Evolutionary conservation across 2,329 filamentous ascomycete species (phyloP).

Genomic region (Verticillium nubilum): DNA sequence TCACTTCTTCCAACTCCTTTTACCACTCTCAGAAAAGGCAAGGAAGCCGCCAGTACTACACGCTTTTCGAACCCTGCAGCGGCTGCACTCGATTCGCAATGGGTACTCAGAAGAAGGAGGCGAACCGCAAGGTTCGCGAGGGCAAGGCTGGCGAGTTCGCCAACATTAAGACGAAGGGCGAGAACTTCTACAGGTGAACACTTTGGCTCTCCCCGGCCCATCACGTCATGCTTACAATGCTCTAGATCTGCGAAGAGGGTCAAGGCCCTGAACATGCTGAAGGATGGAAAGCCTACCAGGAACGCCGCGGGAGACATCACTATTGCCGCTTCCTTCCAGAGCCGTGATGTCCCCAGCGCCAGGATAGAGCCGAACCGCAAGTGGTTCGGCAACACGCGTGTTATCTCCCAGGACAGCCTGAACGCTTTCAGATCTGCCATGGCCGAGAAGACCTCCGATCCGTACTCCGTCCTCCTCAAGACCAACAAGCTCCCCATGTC

Average conservation of each 20-base stretch:
- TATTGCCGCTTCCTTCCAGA: slow-evolving; percentile 79
- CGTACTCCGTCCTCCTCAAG: slow-evolving; percentile 92
- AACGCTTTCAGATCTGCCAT: slow-evolving; percentile 86
- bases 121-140: slow-evolving; percentile 73
- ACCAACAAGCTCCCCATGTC: slow-evolving; percentile 97
- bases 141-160: slow-evolving; percentile 80
- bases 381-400: slow-evolving; percentile 94
- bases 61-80: slow-evolving; percentile 1
- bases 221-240: slow-evolving; percentile 1
- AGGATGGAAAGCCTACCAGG: slow-evolving; percentile 75
- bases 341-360: slow-evolving; percentile 72
- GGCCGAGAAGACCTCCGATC: slow-evolving; percentile 82
- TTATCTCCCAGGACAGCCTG: slow-evolving; percentile 84
- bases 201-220: background rate
- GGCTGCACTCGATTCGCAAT: slow-evolving; percentile 38
- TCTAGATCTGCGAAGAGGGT: slow-evolving; percentile 71
- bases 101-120: slow-evolving; percentile 92
- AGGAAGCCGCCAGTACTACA: background rate
- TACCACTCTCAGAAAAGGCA: slow-evolving; percentile 11
- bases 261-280: slow-evolving; percentile 84
- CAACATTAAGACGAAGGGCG: slow-evolving; percentile 91
- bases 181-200: slow-evolving; percentile 88
- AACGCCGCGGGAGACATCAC: slow-evolving; percentile 81
- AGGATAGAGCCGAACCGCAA: slow-evolving; percentile 93
- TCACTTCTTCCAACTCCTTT: slow-evolving; percentile 11